These are phyloP conservation scores for Fusarium pseudocircinatum DNA, from an alignment of 2,329 filamentous ascomycete genomes.

Conservation along the genomic window DNA sequence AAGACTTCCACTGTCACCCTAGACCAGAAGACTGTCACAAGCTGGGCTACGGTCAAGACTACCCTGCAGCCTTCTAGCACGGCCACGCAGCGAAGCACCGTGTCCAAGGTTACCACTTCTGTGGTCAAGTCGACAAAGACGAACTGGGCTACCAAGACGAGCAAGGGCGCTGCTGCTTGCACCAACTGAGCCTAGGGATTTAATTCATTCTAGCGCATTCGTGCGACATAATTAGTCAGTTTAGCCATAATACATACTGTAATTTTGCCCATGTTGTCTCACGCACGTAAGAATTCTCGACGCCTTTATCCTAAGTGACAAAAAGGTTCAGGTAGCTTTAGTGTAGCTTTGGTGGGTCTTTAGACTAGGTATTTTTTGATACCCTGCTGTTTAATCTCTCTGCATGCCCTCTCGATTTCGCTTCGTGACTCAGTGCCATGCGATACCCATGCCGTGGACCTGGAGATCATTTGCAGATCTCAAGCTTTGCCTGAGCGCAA, in stretches of 20 bases:
- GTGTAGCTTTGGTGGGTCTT: too few relatives aligned
- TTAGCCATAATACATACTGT: not conserved
- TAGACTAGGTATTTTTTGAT: too few relatives aligned
- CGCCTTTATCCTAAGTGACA: too few relatives aligned
- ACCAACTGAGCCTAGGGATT: not conserved
- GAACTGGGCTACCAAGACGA: slow-evolving; percentile 24
- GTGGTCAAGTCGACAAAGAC: slow-evolving; percentile 25
- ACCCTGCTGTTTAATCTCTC: not conserved
- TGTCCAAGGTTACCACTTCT: slow-evolving; percentile 27
- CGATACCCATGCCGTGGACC: slow-evolving; percentile 24
- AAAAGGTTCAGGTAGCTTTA: too few relatives aligned
- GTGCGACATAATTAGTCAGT: not conserved
- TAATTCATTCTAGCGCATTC: not conserved
- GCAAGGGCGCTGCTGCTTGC: slow-evolving; percentile 28
- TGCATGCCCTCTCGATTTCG: not conserved
- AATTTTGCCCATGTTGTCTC: not conserved
- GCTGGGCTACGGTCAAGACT: slow-evolving; percentile 38
- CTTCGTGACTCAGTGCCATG: not conserved
- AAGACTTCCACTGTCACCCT: slow-evolving; percentile 16
- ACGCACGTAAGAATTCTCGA: too few relatives aligned
- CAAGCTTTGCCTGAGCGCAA: slow-evolving; percentile 19
- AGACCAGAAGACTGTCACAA: slow-evolving; percentile 8
- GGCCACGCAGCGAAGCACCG: slow-evolving; percentile 18
- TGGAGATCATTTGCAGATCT: slow-evolving; percentile 30
- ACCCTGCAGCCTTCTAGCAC: slow-evolving; percentile 37